phyloP scores from a whole-genome alignment of 2,329 filamentous ascomycete genomes.

The Didymella segeticola region DNA sequence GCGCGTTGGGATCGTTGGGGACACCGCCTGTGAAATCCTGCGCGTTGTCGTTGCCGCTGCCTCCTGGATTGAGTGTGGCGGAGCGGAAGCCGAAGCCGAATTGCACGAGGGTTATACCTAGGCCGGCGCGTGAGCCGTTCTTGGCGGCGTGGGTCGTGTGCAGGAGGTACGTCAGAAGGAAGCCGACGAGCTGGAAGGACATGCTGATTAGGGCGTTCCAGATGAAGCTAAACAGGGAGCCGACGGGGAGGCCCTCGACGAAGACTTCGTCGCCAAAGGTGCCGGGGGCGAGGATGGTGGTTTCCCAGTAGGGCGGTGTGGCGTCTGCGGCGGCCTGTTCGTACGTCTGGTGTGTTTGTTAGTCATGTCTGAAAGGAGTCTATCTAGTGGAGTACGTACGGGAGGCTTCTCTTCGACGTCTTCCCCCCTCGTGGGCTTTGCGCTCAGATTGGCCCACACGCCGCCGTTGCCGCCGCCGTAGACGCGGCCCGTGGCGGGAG shows the following conservation, averaged over 20 bases:
- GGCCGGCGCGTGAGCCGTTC: conserved; percentile 91
- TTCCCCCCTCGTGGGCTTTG: conserved; percentile 82
- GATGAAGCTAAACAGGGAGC: conserved; percentile 83
- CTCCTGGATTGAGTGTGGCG: conserved; percentile 40
- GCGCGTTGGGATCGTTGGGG: conserved; percentile 86
- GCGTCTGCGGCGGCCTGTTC: conserved; percentile 97
- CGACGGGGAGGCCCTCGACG: conserved; percentile 92
- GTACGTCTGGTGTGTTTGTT: conserved; percentile 75
- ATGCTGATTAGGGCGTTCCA: conserved; percentile 96
- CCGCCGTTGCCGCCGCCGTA: conserved; percentile 86
- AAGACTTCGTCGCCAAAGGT: conserved; percentile 94
- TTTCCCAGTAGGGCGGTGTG: conserved; percentile 98
- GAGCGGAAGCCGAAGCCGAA: conserved; percentile 96
- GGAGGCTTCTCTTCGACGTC: conserved; percentile 91
- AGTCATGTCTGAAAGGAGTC: too few species aligned
- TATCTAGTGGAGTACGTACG: conserved; percentile 70
- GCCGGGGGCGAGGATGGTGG: conserved; percentile 92
- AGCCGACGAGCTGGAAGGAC: conserved; percentile 96
- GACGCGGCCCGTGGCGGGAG: conserved; percentile 57
- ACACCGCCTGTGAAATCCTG: conserved; percentile 63
- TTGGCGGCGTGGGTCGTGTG: conserved; percentile 98
- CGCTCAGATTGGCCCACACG: conserved; percentile 93
- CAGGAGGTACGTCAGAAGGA: conserved; percentile 95
- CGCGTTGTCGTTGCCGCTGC: conserved; percentile 52
- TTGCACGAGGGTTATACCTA: conserved; percentile 94